Conservation (phyloP, 2,329 filamentous ascomycete genomes). For the Hortaea sp. region DNA sequence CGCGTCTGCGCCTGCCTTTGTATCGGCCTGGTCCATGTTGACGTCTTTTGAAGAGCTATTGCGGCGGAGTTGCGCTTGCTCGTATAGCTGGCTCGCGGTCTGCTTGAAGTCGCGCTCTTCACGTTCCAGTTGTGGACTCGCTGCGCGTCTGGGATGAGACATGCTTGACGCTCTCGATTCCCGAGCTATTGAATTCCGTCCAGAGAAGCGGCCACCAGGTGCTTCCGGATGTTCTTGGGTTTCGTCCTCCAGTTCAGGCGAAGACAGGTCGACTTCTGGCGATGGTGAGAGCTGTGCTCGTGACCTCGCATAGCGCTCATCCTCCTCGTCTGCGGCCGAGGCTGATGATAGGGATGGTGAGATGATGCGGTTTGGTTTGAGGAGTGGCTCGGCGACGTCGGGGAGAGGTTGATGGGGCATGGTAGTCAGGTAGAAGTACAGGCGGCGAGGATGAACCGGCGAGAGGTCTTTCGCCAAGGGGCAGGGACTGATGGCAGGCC, state of each 20-base stretch:
- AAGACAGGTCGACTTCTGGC: conserved; percentile 84
- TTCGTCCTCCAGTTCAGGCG: conserved; percentile 73
- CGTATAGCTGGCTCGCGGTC: conserved; percentile 75
- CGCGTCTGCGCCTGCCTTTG: conserved; percentile 22
- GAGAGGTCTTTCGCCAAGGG: conserved; percentile 89
- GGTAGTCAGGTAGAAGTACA: conserved; percentile 95
- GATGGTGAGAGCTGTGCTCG: conserved; percentile 70
- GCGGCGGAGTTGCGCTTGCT: conserved; percentile 36
- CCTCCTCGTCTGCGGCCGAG: conserved; percentile 63
- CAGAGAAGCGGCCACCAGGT: conserved; percentile 55
- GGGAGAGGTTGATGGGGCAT: conserved; percentile 73
- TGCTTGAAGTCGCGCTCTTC: conserved; percentile 96
- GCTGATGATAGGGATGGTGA: conserved; percentile 75
- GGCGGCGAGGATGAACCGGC: conserved; percentile 81
- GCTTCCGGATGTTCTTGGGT: conserved; percentile 46
- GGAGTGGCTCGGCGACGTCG: conserved; percentile 34
- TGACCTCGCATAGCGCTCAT: conserved; percentile 48
- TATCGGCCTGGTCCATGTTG: conserved; percentile 24
- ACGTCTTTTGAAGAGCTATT: conserved; percentile 31
- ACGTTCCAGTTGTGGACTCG: conserved; percentile 80
- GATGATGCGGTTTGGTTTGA: conserved; percentile 49
- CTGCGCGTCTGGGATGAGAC: conserved; percentile 57
- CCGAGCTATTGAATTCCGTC: conserved; percentile 27
- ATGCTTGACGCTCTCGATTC: conserved; percentile 33
- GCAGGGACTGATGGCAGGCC: conserved; percentile 68